Base-by-base conservation (phyloP, 2,329 filamentous ascomycete genomes). In the Aureobasidium mangrovei region DNA sequence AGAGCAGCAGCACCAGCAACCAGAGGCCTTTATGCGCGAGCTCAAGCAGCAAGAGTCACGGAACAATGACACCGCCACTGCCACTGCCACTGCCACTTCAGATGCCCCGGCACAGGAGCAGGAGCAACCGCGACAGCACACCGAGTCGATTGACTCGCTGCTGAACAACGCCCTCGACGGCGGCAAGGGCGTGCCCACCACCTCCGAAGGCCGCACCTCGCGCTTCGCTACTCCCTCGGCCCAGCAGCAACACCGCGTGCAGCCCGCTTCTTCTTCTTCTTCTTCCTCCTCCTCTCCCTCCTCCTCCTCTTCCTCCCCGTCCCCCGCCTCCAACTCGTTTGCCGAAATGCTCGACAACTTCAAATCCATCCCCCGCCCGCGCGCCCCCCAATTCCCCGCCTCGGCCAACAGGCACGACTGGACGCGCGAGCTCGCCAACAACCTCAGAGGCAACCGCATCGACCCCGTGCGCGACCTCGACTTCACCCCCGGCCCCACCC, bases 121-220 rank as follows among this genome's bases (percentile, higher is more conserved):
- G 5, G 39, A 7, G 7, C 46, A 49, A 49, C 36, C 39, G 24
- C 46, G 38, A 28, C 41, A 41, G 5, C 24, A 51, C 28, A 51
- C 31, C 3, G 4, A 28, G n/a, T 42, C 47, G 3, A 60, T 66
- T 55, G 58, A 59, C 41, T 56, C 56, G 43, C 51, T 66, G 40
- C 62, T 67, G 53, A 63, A 68, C 58, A 36, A 42, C 31, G 57
- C 60, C 10, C 61, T 69, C 29, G 64, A 67, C 54, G 54, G 61
- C 56, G 58, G 54, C 45, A 64, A 64, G 53, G 60, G 59, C 55
- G 59, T 59, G n/a, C 60, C 64, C 9, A 57, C 60, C 24, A 47
- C 60, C 8, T 54, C 62, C 8, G 38, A 57, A 7, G 49, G 56
- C 35, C 62, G 64, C 26, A 63, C 61, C 31, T 66, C 64, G 8